Evolutionary conservation across 1,284 basidiomycete genomes (phyloP), one percentile per base, ranked within the genome.

Genomic region (Tylopilus orsonianus): DNA sequence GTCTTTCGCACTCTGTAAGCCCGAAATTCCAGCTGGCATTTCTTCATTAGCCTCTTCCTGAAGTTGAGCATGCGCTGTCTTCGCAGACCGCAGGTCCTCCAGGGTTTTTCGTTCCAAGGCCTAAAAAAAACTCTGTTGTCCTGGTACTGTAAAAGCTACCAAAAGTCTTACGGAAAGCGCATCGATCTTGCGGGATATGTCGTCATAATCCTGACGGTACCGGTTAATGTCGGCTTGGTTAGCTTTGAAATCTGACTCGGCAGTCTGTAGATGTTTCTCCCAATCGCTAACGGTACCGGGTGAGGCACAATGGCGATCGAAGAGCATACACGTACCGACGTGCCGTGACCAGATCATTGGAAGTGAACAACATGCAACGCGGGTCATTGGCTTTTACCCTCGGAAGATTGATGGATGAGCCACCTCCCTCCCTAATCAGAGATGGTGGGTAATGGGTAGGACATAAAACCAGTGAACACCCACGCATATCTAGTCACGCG

Each of bases 21-120:
- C 81, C 19, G 80, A 75, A 14, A 93, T 76, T 57, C 82, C 83
- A 13, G 79, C 80, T 2, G 92, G 89, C 57, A 87, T 72, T 26
- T 87, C 85, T 40, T 90, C 85, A 48, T 86, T 85, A 18, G 81
- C 76, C 56, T 88, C 85, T 20, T 81, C 73, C 50, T 78, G 73
- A 9, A 83, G 58, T 6, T 66, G 60, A n/a, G 64, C 58, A 26
- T 76, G 69, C 7, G 59, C 49, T 10, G 57, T 44, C 59, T 70
- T 75, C 18, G 66, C 56, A 13, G 41, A 49, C 49, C 55, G 59
- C 22, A 71, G 54, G 23, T 58, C 58, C 18, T 67, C 62, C 9
- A 64, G 50, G 19, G 65, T 47, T 12, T 20, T 29, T 33, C 56
- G 62, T 36, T 64, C 65, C 41, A 50, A 58, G 6, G 22, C 34